Percentiles rank a stretch among this genome's conserved stretches.
Evolutionary conservation across 805 yeast species (phyloP).

Genomic region (Torulaspora maleeae): DNA sequence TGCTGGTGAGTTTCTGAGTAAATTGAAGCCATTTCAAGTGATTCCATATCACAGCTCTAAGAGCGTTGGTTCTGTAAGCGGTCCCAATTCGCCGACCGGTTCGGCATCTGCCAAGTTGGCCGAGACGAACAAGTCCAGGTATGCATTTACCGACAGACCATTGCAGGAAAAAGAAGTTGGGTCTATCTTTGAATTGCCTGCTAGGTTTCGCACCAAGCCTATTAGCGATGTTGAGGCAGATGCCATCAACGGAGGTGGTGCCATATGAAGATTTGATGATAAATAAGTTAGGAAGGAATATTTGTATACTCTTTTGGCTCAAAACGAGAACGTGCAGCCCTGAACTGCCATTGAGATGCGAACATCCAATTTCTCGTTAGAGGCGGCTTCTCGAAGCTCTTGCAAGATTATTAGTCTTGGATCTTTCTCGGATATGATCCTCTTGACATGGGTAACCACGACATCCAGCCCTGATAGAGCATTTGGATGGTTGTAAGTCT

Average conservation of each 20-base stretch:
- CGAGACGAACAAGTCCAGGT: conserved; percentile 6
- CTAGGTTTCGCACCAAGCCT: conserved; percentile 62
- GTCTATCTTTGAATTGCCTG: conserved; percentile 64
- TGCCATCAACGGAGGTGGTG: conserved; percentile 79
- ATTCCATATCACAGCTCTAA: conserved; percentile 39
- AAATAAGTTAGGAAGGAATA: conserved; percentile 18
- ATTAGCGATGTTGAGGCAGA: conserved; percentile 70
- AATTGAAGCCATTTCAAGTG: conserved; percentile 40
- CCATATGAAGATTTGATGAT: conserved; percentile 31
- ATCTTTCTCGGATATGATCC: conserved; percentile 39
- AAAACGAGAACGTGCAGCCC: conserved; percentile 19
- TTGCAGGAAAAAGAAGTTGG: conserved; percentile 38
- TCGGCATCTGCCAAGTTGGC: conserved; percentile 3
- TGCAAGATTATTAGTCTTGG: conserved; percentile 54
- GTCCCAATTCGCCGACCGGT: conserved; percentile 34
- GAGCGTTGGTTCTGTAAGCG: conserved; percentile 44
- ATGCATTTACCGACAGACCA: conserved; percentile 34
- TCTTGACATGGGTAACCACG: conserved; percentile 52
- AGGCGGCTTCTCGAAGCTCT: conserved; percentile 46
- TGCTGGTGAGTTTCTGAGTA: conserved; percentile 21
- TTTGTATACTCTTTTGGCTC: conserved; percentile 4
- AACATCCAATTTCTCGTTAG: conserved; percentile 10
- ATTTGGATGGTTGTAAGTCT: conserved; percentile 40
- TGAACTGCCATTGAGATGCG: conserved; percentile 28
- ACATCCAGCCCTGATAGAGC: conserved; percentile 35